Evolutionary conservation across 306 rosid genomes (phyloP).

Genomic region (Trifolium pratense): DNA sequence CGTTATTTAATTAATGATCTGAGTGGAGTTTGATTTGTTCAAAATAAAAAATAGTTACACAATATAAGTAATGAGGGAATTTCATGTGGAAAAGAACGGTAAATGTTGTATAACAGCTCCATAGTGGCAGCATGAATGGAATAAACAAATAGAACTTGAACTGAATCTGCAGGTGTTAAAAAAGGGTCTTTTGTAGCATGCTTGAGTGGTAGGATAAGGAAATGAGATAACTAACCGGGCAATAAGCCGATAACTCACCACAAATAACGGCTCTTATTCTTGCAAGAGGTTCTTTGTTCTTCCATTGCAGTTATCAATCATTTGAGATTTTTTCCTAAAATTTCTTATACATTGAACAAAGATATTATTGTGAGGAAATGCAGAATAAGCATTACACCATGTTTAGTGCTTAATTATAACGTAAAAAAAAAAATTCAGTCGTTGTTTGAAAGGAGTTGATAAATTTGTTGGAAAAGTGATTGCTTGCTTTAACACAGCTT

Average conservation of each 20-base stretch:
- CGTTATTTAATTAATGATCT: no score
- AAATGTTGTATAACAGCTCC: neutral
- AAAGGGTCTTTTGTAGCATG: neutral
- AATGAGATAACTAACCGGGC: neutral
- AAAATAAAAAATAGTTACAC: no score
- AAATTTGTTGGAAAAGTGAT: neutral
- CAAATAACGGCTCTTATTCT: neutral
- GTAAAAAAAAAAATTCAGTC: neutral
- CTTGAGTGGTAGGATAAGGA: neutral
- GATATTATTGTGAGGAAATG: neutral
- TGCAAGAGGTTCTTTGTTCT: neutral
- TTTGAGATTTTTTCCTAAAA: neutral
- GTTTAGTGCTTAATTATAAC: neutral
- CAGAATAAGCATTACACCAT: neutral
- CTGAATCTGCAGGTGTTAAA: neutral
- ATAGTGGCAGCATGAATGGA: neutral
- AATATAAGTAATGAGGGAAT: no score
- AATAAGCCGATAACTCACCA: neutral
- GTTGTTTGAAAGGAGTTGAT: neutral
- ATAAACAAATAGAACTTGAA: neutral
- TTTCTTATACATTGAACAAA: neutral
- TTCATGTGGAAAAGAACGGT: neutral
- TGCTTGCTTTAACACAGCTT: conserved; percentile 17
- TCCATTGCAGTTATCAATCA: neutral
- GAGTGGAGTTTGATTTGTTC: no score